phyloP scores from a whole-genome alignment of 306 rosid genomes.

The Malus asiatica region DNA sequence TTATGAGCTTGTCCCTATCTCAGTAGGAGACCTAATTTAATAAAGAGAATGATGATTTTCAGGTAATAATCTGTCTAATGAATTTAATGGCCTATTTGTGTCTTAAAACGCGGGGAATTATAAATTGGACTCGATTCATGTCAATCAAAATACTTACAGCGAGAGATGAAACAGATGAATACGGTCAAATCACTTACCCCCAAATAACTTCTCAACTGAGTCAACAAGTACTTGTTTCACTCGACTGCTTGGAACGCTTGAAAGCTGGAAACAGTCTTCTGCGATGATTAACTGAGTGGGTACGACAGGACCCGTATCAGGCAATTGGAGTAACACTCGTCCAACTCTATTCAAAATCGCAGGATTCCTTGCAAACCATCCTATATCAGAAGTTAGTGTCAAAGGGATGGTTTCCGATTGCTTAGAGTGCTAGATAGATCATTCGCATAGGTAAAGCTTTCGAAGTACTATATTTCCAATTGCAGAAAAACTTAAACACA shows the following conservation, averaged over 20 bases:
- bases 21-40: background rate
- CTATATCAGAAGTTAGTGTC: conserved; percentile 42
- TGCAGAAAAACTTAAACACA: background rate
- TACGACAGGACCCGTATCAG: conserved; percentile 28
- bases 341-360: conserved; percentile 57
- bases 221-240: conserved; percentile 26
- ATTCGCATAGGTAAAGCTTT: background rate
- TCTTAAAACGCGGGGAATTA: background rate
- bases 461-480: background rate
- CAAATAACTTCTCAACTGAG: conserved; percentile 57
- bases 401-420: background rate
- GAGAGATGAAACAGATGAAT: background rate
- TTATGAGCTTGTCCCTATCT: background rate
- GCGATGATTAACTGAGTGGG: conserved; percentile 61
- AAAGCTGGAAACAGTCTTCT: conserved; percentile 77
- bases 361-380: conserved; percentile 94
- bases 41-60: background rate
- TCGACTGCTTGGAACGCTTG: conserved; percentile 47
- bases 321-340: conserved; percentile 41
- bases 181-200: conserved; percentile 40
- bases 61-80: background rate
- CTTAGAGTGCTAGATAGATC: background rate
- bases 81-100: background rate
- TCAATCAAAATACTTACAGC: background rate
- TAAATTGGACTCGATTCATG: background rate